phyloP scores from a whole-genome alignment of 2,329 filamentous ascomycete genomes.

The Sclerotinia nivalis region DNA sequence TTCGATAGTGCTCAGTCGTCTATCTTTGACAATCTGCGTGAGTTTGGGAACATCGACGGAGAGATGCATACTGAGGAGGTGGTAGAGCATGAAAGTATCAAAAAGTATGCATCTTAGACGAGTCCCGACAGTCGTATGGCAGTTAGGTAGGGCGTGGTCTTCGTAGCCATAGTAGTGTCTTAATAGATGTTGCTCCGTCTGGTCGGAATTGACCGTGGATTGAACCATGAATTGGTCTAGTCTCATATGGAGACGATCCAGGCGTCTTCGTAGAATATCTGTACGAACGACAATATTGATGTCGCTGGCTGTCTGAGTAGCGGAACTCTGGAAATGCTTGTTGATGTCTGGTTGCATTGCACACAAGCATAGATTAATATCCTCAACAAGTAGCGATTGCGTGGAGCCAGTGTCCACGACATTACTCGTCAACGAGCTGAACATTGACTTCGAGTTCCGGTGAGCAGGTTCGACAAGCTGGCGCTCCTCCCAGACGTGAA shows the following conservation, averaged over 20 bases:
- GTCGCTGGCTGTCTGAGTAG: conserved; percentile 18
- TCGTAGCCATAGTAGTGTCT: conserved; percentile 34
- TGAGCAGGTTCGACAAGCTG: conserved; percentile 40
- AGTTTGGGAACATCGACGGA: conserved; percentile 42
- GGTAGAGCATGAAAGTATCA: conserved; percentile 43
- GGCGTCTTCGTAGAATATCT: conserved; percentile 26
- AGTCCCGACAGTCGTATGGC: conserved; percentile 22
- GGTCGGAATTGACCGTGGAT: conserved; percentile 16
- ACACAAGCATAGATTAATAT: conserved; percentile 33
- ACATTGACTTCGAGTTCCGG: conserved; percentile 32
- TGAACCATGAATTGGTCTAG: conserved; percentile 29
- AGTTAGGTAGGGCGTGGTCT: conserved; percentile 26
- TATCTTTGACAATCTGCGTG: conserved; percentile 35
- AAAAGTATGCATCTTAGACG: conserved; percentile 41
- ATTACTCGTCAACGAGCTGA: conserved; percentile 25
- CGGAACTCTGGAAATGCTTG: conserved; percentile 20
- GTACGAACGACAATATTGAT: conserved; percentile 22
- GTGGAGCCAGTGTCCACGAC: conserved; percentile 1
- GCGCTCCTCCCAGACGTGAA: conserved; percentile 44
- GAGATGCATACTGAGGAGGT: conserved; percentile 43
- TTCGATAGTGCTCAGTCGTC: background rate
- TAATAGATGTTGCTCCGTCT: conserved; percentile 23
- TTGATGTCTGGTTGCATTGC: conserved; percentile 28
- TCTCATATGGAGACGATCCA: conserved; percentile 27
- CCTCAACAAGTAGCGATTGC: conserved; percentile 30